These are phyloP conservation scores for Aspergillus biplanus DNA, from an alignment of 495 filamentous ascomycete species.

Conservation along the genomic window DNA sequence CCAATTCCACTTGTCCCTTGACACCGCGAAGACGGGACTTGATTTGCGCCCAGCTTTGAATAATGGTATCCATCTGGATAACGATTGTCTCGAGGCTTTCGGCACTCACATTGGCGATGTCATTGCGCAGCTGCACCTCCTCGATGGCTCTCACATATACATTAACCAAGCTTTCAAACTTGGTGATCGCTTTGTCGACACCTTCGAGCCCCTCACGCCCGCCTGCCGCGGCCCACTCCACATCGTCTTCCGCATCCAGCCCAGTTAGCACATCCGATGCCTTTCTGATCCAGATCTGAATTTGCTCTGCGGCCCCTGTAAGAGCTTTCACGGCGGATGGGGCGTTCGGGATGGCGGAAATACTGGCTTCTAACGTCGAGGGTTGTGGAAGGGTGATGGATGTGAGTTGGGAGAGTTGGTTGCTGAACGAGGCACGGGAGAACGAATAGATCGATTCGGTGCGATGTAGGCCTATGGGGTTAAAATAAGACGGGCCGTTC, in stretches of 20 bases:
- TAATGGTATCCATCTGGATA: slow-evolving; percentile 81
- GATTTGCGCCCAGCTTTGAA: slow-evolving; percentile 83
- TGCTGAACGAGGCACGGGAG: slow-evolving; percentile 85
- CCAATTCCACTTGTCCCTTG: slow-evolving; percentile 89
- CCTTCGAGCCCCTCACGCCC: slow-evolving; percentile 87
- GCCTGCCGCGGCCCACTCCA: slow-evolving; percentile 94
- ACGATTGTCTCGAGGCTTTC: slow-evolving; percentile 73
- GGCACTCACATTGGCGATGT: slow-evolving; percentile 69
- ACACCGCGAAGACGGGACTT: slow-evolving; percentile 72
- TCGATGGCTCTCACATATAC: slow-evolving; percentile 93
- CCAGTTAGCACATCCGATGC: slow-evolving; percentile 83
- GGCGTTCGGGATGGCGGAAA: slow-evolving; percentile 80
- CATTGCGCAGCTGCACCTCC: slow-evolving; percentile 76
- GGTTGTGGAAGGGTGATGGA: slow-evolving; percentile 84
- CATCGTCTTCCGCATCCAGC: slow-evolving; percentile 90
- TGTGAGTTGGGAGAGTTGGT: slow-evolving; percentile 85
- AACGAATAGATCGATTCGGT: slow-evolving; percentile 85
- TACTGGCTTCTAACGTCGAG: slow-evolving; percentile 75
- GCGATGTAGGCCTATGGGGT: slow-evolving; percentile 52
- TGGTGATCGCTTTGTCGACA: slow-evolving; percentile 81
- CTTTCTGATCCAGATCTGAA: slow-evolving; percentile 88
- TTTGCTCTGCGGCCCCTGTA: slow-evolving; percentile 83
- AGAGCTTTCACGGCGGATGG: slow-evolving; percentile 76
- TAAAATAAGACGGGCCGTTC: slow-evolving; percentile 56
- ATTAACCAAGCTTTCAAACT: slow-evolving; percentile 84